A percentile compares a stretch with the other conserved stretches of the same genome.
Conservation (phyloP, 345 rosid genomes). For the Trapa incisa region DNA sequence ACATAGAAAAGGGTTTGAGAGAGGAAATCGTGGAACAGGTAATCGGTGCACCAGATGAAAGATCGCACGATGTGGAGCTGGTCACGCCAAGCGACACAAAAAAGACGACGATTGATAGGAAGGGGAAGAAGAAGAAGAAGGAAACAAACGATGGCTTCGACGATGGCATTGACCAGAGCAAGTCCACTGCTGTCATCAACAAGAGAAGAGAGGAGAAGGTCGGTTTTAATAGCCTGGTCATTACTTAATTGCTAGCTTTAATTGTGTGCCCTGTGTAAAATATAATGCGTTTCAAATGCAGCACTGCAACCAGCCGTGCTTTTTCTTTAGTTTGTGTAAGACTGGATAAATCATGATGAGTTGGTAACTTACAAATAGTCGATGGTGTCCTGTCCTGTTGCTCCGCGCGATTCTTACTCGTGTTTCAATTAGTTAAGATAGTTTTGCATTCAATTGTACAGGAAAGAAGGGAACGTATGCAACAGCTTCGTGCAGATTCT, state of each 20-base stretch:
- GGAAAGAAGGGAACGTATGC: slow-evolving; percentile 58
- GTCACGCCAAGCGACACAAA: slow-evolving; percentile 13
- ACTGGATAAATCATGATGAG: too few relatives aligned
- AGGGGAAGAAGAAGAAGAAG: slow-evolving; percentile 22
- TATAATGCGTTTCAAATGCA: too few relatives aligned
- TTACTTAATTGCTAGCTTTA: background rate
- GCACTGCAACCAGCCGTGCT: too few relatives aligned
- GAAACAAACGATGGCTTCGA: slow-evolving; percentile 5
- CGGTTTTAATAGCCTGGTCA: too few relatives aligned
- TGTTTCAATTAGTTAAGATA: slow-evolving; percentile 1
- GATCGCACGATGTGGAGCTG: background rate
- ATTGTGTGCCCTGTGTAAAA: too few relatives aligned
- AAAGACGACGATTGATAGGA: slow-evolving; percentile 15
- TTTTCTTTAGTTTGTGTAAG: too few relatives aligned
- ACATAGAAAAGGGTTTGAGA: slow-evolving; percentile 15
- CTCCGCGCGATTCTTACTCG: too few relatives aligned
- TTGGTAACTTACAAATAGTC: too few relatives aligned
- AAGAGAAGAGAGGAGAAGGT: slow-evolving; percentile 23
- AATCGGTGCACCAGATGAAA: slow-evolving; percentile 4
- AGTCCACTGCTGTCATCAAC: slow-evolving; percentile 19
- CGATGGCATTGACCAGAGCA: slow-evolving; percentile 24
- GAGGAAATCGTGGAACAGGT: slow-evolving; percentile 2
- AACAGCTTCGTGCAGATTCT: slow-evolving; percentile 61
- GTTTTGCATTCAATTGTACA: slow-evolving; percentile 9
- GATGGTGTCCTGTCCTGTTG: background rate